Percentiles rank a stretch among this genome's conserved stretches.
Evolutionary conservation across 139 green algal species (phyloP).

Genomic region (Chlorella sorokiniana): DNA sequence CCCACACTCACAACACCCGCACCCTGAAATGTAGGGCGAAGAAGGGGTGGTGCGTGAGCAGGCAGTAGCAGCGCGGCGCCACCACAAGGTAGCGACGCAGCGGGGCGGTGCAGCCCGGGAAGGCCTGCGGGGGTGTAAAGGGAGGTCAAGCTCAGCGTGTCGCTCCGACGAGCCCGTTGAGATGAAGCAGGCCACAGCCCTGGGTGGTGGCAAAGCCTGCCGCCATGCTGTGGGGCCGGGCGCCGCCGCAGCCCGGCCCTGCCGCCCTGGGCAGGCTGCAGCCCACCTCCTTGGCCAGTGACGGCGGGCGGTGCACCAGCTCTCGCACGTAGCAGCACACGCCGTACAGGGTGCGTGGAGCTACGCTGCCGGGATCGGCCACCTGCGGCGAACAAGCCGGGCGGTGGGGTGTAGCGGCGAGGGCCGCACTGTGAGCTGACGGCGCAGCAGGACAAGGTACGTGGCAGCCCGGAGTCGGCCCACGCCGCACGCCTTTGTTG

Average conservation of each 20-base stretch:
- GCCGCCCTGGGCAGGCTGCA: not conserved
- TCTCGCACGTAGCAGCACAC: constrained; percentile 82
- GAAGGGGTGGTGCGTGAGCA: constrained; percentile 87
- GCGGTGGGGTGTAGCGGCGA: not conserved
- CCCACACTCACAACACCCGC: no score
- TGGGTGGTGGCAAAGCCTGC: no score
- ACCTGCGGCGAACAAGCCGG: constrained; percentile 48
- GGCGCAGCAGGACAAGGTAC: no score
- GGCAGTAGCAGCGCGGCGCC: constrained; percentile 88
- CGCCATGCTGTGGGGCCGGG: no score
- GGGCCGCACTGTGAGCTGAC: no score
- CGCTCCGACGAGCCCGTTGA: no score
- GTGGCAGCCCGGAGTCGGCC: no score
- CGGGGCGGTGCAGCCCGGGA: constrained; percentile 48
- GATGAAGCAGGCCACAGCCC: no score
- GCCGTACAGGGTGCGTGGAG: constrained; percentile 73
- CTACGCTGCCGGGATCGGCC: constrained; percentile 50
- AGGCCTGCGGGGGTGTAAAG: not conserved
- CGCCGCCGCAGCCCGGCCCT: no score
- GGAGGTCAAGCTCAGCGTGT: no score
- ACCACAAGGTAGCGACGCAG: constrained; percentile 72
- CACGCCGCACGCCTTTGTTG: no score
- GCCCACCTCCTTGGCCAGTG: constrained; percentile 49
- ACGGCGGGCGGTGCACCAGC: constrained; percentile 76
- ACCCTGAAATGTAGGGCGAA: constrained; percentile 91